Evolutionary conservation across 805 yeast species (phyloP).

Genomic region (Soucietia sequanensis): DNA sequence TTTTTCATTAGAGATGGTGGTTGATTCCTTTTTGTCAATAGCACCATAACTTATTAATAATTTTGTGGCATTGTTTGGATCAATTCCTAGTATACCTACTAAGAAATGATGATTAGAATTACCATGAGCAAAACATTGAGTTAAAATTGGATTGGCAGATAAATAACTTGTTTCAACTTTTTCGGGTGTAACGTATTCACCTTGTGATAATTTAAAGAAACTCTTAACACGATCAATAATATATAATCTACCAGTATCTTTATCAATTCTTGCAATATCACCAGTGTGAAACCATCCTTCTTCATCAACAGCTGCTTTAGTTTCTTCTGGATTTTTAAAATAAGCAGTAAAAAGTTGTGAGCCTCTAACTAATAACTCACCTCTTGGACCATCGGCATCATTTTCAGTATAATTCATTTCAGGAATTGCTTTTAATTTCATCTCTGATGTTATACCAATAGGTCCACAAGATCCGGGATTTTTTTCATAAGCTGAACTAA

Average conservation of each 20-base stretch:
- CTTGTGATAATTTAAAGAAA: constrained; percentile 61
- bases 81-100: constrained; percentile 63
- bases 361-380: constrained; percentile 65
- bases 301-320: constrained; percentile 48
- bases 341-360: constrained; percentile 59
- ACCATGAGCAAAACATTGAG: constrained; percentile 64
- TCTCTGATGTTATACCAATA: constrained; percentile 10
- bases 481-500: constrained; percentile 10
- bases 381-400: constrained; percentile 33
- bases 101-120: constrained; percentile 55
- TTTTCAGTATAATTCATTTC: constrained; percentile 10
- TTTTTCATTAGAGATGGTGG: constrained; percentile 28
- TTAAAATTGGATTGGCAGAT: constrained; percentile 46
- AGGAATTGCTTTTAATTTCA: constrained; percentile 9
- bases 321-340: constrained; percentile 56
- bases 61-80: constrained; percentile 30
- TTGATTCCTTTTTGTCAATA: not conserved
- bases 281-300: constrained; percentile 65
- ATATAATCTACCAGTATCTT: constrained; percentile 50
- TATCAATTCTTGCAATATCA: constrained; percentile 56
- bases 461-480: constrained; percentile 19
- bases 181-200: constrained; percentile 70
- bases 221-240: constrained; percentile 77
- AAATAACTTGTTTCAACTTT: constrained; percentile 66
- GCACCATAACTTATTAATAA: constrained; percentile 2